Base-by-base conservation (phyloP, 2,329 filamentous ascomycete species). In the Aspergillus aculeatus region DNA sequence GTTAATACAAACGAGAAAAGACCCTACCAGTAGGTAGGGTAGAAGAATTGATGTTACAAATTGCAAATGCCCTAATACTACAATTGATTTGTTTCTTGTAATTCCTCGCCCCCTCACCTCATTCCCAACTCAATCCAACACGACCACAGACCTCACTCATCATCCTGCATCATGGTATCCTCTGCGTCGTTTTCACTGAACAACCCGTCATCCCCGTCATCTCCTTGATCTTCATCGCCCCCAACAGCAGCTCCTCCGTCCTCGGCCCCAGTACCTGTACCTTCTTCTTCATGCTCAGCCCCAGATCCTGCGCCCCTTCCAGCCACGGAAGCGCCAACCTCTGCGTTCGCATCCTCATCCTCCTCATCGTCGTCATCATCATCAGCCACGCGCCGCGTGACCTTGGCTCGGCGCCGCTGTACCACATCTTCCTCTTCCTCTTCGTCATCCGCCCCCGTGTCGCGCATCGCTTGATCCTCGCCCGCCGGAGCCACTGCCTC, bases 301-400 rank as follows among this genome's bases (percentile, higher is more conserved):
- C 53, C 57, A 11, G 47, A 29, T 41, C 47, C 47, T 47, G 50
- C 44, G 35, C 29, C 38, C 23, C 29, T 49, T 56, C 47, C 54
- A 50, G 54, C 49, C 54, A 51, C 47, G 74, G 75, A 7, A 19
- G 38, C 38, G 14, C 6, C 63, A 76, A 75, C 62, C 76, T 75
- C 55, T 78, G 77, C 58, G 64, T 68, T 35, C 50, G 69, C 55
- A 24, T 78, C 75, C 21, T 75, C 76, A 38, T 82, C 82, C 2
- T 83, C 83, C 1, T 85, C 74, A 0, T 77, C 75, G 4, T 77
- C 75, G 1, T 77, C 75, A 3, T 77, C 73, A 44, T 77, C 75
- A 58, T 77, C 75, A 6, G 72, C 72, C 61, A 77, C 69, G 24
- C 73, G 71, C 31, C 72, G 69, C 55, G 64, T 68, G 16, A 62